Evolutionary conservation across 164 flowering plant genomes (phyloP).

Genomic region (Brasenia schreberi): DNA sequence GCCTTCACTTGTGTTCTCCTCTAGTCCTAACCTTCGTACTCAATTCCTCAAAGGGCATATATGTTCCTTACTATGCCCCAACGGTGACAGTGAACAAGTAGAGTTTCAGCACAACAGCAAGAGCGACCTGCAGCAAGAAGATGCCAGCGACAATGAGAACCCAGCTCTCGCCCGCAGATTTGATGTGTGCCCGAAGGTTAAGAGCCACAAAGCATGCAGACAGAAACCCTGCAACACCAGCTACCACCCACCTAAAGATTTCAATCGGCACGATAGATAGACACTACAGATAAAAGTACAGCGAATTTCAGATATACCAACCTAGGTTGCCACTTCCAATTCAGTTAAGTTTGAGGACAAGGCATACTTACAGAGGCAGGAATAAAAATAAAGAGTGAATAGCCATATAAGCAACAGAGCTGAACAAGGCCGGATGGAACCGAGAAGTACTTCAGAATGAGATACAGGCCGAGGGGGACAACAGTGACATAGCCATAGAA

Average conservation of each 20-base stretch:
- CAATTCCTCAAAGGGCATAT: too few relatives aligned
- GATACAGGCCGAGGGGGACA: slow-evolving; percentile 71
- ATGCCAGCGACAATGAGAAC: slow-evolving; percentile 82
- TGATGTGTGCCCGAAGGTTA: slow-evolving; percentile 76
- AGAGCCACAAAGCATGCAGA: slow-evolving; percentile 92
- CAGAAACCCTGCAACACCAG: slow-evolving; percentile 93
- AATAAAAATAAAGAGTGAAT: slow-evolving; percentile 87
- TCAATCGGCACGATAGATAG: slow-evolving; percentile 73
- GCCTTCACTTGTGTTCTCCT: background rate
- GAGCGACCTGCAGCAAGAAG: slow-evolving; percentile 82
- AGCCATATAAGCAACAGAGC: slow-evolving; percentile 86
- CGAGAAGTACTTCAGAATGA: slow-evolving; percentile 91
- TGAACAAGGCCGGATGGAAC: slow-evolving; percentile 90
- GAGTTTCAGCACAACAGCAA: slow-evolving; percentile 66
- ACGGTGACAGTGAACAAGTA: slow-evolving; percentile 84
- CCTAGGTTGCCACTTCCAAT: background rate
- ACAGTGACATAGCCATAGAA: slow-evolving; percentile 87
- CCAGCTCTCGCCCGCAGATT: slow-evolving; percentile 93
- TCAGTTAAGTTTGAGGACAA: background rate
- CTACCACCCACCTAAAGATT: slow-evolving; percentile 79
- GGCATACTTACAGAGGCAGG: slow-evolving; percentile 72
- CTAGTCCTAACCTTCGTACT: background rate
- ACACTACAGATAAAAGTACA: slow-evolving; percentile 36
- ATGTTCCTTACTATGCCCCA: background rate
- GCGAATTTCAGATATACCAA: background rate